A percentile compares a stretch with the other conserved stretches of the same genome.
phyloP scores from a whole-genome alignment of 805 yeast genomes.

The Candida berthetii region DNA sequence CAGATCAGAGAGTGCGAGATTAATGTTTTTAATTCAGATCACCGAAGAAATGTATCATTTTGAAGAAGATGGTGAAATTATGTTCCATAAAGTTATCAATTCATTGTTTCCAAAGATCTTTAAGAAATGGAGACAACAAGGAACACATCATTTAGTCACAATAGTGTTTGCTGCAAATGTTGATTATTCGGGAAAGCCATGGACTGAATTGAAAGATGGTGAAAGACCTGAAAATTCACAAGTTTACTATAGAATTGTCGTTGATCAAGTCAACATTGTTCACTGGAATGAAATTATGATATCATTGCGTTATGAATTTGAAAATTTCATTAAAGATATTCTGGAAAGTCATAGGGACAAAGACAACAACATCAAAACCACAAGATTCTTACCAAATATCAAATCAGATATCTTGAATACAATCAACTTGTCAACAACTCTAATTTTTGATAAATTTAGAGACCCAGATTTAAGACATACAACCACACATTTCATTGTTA shows the following conservation, averaged over 20 bases:
- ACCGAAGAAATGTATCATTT: slow-evolving; percentile 98
- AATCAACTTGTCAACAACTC: slow-evolving; percentile 73
- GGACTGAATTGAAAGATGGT: slow-evolving; percentile 60
- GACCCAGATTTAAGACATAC: slow-evolving; percentile 88
- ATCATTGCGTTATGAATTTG: slow-evolving; percentile 75
- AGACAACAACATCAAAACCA: slow-evolving; percentile 27
- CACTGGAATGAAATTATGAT: slow-evolving; percentile 94
- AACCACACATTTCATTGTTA: slow-evolving; percentile 79
- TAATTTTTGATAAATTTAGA: slow-evolving; percentile 69
- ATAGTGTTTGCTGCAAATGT: slow-evolving; percentile 82
- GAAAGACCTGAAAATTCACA: slow-evolving; percentile 60
- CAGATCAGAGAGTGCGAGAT: slow-evolving; percentile 85
- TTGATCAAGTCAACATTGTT: slow-evolving; percentile 84
- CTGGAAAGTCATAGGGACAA: slow-evolving; percentile 34
- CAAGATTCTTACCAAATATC: slow-evolving; percentile 69
- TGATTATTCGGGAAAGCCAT: slow-evolving; percentile 43
- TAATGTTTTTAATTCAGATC: slow-evolving; percentile 79
- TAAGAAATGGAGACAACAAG: slow-evolving; percentile 78
- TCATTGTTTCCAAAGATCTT: slow-evolving; percentile 89
- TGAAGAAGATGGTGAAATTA: slow-evolving; percentile 92
- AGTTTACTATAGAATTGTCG: slow-evolving; percentile 90
- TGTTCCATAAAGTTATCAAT: slow-evolving; percentile 88
- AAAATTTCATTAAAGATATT: slow-evolving; percentile 72
- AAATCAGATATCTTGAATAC: slow-evolving; percentile 90
- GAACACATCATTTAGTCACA: slow-evolving; percentile 87